Base-by-base conservation (phyloP, 306 rosid species). In the Sophora flavescens region DNA sequence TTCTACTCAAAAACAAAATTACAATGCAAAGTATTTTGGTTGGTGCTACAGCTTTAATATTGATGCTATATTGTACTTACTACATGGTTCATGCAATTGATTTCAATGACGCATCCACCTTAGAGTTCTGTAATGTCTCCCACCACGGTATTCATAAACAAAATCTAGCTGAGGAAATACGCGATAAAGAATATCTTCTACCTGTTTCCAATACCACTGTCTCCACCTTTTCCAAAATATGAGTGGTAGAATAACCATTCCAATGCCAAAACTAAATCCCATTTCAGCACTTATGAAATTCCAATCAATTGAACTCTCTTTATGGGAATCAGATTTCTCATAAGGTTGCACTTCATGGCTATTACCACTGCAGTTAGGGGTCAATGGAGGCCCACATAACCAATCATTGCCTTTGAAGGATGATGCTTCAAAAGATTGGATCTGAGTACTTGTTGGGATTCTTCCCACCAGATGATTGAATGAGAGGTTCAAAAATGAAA, bases 331-430 rank as follows among this genome's bases (percentile, higher is more conserved):
- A 6, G 41, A 14, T 7, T 14, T 13, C 8, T 13, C 39, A 13
- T 7, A 0, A 6, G 45, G 33, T 22, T 6, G 63, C 35, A 26
- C 13, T n/a, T 18, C 22, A 7, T 9, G 1, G 1, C 22, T 22
- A 22, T 22, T 1, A 22, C 22, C 22, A 22, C 22, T 22, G 22
- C 22, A 22, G 22, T 22, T 22, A 22, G 22, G 22, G 1, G 67
- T 47, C 68, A 76, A 60, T 10, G 84, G 82, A 5, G 38, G 64
- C 1, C 82, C 80, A n/a, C 64, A 80, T 32, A 84, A 10, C 74
- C 82, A 80, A 5, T 32, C 10, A 4, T 84, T 84, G 6, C 84
- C 73, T 45, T 0, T 9, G 14, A 59, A 84, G 8, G 78, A 80
- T 36, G 39, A 39, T 53, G 28, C 56, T 9, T 12, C 4, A 26